Conservation (phyloP, 2,329 filamentous ascomycete genomes). For the Tolypocladium tundrense region DNA sequence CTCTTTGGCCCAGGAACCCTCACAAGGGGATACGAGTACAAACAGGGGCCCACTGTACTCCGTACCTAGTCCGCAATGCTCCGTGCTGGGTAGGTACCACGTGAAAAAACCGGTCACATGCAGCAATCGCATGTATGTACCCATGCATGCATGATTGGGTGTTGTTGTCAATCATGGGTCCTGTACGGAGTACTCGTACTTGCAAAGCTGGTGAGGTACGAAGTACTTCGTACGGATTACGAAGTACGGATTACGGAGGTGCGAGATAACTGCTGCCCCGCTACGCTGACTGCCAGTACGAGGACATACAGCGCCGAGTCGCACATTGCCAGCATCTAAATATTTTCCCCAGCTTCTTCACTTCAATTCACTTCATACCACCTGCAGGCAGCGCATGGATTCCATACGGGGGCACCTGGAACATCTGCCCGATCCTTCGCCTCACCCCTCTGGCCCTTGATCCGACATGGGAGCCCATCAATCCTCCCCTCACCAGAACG, state of each 20-base stretch:
- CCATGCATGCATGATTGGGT: not conserved
- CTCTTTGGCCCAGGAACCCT: too few species aligned
- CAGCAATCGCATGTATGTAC: not conserved
- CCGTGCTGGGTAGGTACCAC: too few species aligned
- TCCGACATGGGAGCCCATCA: slow-evolving; percentile 44
- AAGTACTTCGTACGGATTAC: not conserved
- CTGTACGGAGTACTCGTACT: not conserved
- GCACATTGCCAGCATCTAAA: not conserved
- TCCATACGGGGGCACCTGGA: not conserved
- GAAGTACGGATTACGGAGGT: too few species aligned
- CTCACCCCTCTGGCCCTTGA: not conserved
- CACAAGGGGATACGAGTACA: too few species aligned
- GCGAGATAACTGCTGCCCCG: not conserved
- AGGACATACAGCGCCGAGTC: not conserved
- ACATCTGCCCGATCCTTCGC: not conserved
- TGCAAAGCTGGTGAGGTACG: not conserved
- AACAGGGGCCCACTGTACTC: too few species aligned
- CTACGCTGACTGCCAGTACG: too few species aligned
- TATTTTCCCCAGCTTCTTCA: not conserved
- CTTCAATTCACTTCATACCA: not conserved
- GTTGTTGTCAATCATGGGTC: not conserved
- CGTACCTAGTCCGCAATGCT: too few species aligned
- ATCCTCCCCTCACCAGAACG: slow-evolving; percentile 27
- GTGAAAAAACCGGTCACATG: not conserved
- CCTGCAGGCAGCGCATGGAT: not conserved